phyloP scores from a whole-genome alignment of 108 stramenopile species.

The Schizochytrium sp. region DNA sequence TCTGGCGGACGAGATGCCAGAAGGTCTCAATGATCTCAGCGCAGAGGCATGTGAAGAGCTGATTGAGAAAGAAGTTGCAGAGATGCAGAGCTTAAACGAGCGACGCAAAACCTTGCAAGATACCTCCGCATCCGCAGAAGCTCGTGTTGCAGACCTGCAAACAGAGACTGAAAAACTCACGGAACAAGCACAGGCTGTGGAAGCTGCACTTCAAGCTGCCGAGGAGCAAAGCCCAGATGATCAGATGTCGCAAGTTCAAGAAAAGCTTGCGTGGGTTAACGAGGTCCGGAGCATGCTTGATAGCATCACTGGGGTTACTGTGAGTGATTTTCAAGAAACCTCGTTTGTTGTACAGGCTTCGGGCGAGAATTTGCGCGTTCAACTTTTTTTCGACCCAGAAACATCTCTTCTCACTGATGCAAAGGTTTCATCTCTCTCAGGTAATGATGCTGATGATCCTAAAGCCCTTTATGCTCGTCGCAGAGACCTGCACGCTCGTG shows the following conservation, averaged over 20 bases:
- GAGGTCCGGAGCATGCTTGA: conserved; percentile 28
- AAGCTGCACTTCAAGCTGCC: background rate
- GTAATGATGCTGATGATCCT: background rate
- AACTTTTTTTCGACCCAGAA: conserved; percentile 9
- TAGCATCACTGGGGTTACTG: conserved; percentile 24
- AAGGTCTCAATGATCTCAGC: background rate
- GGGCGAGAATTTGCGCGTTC: background rate
- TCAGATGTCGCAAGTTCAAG: background rate
- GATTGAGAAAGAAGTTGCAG: background rate
- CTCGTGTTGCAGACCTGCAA: background rate
- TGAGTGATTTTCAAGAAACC: conserved; percentile 16
- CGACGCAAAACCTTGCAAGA: background rate
- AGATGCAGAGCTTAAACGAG: conserved; percentile 14
- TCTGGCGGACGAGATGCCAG: background rate
- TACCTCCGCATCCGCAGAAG: background rate
- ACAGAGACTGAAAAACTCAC: background rate
- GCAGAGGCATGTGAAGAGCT: background rate
- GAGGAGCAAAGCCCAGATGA: conserved; percentile 34
- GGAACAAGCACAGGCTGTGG: background rate
- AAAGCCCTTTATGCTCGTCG: conserved; percentile 16
- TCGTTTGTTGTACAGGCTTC: background rate
- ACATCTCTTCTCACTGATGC: conserved; percentile 1
- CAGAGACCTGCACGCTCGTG: background rate
- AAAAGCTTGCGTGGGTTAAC: conserved; percentile 34
- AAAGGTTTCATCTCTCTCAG: background rate